Conservation (phyloP, 2,329 filamentous ascomycete genomes). For the Bipolaris victoriae region DNA sequence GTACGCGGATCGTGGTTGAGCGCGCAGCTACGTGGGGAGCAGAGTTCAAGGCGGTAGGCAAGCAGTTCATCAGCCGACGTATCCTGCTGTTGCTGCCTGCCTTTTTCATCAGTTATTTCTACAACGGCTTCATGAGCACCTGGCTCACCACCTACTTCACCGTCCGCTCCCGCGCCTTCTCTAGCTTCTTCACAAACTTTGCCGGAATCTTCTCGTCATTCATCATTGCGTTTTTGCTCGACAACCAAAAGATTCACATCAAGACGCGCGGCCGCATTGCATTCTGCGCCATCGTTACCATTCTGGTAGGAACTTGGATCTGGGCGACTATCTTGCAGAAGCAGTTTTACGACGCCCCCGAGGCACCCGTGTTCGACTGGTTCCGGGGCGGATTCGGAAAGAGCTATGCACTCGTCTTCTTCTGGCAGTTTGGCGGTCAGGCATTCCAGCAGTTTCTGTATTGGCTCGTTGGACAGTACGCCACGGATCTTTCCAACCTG, state of each 20-base stretch:
- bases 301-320: conserved; percentile 45
- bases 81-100: conserved; percentile 44
- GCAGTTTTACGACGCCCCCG: conserved; percentile 38
- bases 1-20: conserved; percentile 41
- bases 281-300: conserved; percentile 37
- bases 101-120: conserved; percentile 50
- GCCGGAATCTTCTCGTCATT: conserved; percentile 46
- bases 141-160: conserved; percentile 47
- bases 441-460: conserved; percentile 48
- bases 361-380: conserved; percentile 42
- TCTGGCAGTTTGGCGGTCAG: conserved; percentile 47
- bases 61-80: conserved; percentile 38
- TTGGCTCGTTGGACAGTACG: conserved; percentile 47
- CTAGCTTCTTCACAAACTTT: conserved; percentile 48
- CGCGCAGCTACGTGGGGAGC: conserved; percentile 31
- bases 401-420: conserved; percentile 43
- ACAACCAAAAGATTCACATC: conserved; percentile 44
- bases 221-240: conserved; percentile 42
- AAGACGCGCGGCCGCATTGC: conserved; percentile 41
- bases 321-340: conserved; percentile 44
- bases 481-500: conserved; percentile 40
- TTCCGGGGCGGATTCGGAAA: conserved; percentile 45
- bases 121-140: conserved; percentile 47
- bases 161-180: conserved; percentile 44
- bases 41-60: conserved; percentile 42